Base-by-base conservation (phyloP, 306 rosid species). In the Benincasa hispida region DNA sequence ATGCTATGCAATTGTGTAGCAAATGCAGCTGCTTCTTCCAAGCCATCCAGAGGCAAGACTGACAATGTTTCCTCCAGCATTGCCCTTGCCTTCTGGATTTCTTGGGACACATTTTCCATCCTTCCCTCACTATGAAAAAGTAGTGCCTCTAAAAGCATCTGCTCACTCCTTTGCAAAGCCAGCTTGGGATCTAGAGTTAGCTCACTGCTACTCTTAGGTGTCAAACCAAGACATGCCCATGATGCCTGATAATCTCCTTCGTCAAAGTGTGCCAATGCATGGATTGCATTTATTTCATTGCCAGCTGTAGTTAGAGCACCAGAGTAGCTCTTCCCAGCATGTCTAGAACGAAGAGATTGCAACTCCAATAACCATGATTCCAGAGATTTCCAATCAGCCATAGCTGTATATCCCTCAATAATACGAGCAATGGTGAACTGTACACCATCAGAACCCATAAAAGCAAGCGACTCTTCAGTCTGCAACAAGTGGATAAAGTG, bases 121-220 rank as follows among this genome's bases (percentile, higher is more conserved):
- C 82, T 87, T 74, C 89, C 93, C 79, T 85, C 97, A 66, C 84
- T 89, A 51, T 77, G 89, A 55, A 85, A 83, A 82, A 93, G 96
- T 87, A 93, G 80, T 76, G 98, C 95, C 82, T 91, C 97, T 79
- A 93, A 85, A 84, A 93, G 93, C 97, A 93, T 93, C 87, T 93
- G 98, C 87, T 93, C 98, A 81, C 98, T 93, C 84, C 98, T 85
- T 50, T 88, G 98, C 93, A 93, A 85, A 81, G 96, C 97, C 80
- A 91, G 78, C 82, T 89, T 91, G 57, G 98, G 97, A 84, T 93
- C 93, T 81, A 93, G 93, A 60, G 98, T 89, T 79, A 93, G 97
- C 75, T 93, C 98, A 77, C 88, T 85, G 81, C 92, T 93, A 85
- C 97, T 91, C 90, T 93, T 93, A 67, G 97, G 97, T 18, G 98